These are phyloP conservation scores for Salix udensis DNA, from an alignment of 345 rosid genomes.

Conservation along the genomic window DNA sequence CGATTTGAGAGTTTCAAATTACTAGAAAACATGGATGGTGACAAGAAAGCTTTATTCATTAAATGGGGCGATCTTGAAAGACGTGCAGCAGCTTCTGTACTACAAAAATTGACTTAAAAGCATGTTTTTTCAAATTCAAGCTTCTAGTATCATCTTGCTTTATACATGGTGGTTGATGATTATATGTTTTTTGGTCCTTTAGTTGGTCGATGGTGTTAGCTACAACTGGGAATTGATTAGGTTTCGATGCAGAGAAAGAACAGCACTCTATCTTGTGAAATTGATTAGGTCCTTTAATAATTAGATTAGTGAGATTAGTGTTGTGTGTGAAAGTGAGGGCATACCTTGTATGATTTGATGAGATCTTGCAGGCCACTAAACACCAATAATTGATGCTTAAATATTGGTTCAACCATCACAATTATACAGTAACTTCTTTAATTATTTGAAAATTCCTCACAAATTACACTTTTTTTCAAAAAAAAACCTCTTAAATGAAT, in stretches of 20 bases:
- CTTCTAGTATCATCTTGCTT: neutral
- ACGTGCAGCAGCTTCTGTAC: neutral
- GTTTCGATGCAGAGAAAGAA: neutral
- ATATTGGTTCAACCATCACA: neutral
- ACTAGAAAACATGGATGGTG: neutral
- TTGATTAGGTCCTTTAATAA: too few relatives aligned
- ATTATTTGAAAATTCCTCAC: neutral
- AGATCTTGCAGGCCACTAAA: neutral
- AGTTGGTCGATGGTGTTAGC: neutral
- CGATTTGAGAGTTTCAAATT: too few relatives aligned
- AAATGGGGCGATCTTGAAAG: neutral
- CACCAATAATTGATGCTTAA: neutral
- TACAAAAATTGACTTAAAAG: too few relatives aligned
- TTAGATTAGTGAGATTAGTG: neutral
- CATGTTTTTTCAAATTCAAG: neutral
- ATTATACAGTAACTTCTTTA: neutral
- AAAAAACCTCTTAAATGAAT: too few relatives aligned
- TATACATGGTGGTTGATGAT: neutral
- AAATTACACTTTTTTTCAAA: neutral
- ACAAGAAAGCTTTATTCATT: neutral
- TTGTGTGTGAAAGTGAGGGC: neutral
- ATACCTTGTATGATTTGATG: neutral
- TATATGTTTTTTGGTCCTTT: neutral
- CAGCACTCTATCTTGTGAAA: neutral
- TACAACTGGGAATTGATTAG: neutral